phyloP scores from a whole-genome alignment of 2,329 filamentous ascomycete genomes.

The Geoglossum cookeanum region DNA sequence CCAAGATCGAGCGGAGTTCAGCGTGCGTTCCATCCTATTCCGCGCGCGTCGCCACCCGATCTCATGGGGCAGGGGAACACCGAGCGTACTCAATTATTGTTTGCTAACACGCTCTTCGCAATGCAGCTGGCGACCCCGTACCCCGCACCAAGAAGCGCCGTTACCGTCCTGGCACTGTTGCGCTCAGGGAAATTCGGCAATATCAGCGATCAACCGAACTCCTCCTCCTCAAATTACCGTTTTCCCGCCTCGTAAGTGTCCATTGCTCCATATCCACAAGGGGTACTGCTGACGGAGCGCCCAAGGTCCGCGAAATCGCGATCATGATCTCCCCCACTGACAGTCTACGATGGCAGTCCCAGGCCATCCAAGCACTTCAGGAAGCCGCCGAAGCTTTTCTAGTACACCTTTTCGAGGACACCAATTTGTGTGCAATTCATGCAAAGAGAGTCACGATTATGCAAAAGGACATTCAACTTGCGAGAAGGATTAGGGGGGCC shows the following conservation, averaged over 20 bases:
- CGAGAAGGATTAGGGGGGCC: conserved; percentile 56
- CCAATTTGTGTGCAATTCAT: conserved; percentile 90
- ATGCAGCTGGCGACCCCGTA: conserved; percentile 51
- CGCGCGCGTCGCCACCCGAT: neutral
- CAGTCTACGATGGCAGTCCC: conserved; percentile 85
- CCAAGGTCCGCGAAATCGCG: conserved; percentile 36
- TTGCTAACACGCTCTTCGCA: neutral
- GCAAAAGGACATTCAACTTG: conserved; percentile 95
- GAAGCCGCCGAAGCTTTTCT: conserved; percentile 94
- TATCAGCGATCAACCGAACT: conserved; percentile 85
- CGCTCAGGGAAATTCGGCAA: conserved; percentile 75
- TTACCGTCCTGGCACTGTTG: conserved; percentile 64
- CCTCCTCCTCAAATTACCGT: conserved; percentile 61
- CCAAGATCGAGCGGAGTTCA: neutral
- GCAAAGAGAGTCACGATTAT: conserved; percentile 93
- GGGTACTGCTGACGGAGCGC: conserved; percentile 12
- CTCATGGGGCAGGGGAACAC: neutral
- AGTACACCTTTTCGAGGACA: conserved; percentile 90
- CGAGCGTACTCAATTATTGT: neutral
- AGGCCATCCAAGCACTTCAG: conserved; percentile 81
- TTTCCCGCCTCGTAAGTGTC: conserved; percentile 47
- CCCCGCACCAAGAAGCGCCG: conserved; percentile 38
- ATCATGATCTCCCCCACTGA: conserved; percentile 40
- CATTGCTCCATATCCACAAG: conserved; percentile 46
- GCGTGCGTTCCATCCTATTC: neutral